These are phyloP conservation scores for Haberlea rhodopensis DNA, from an alignment of 257 asterid species.

Conservation along the genomic window DNA sequence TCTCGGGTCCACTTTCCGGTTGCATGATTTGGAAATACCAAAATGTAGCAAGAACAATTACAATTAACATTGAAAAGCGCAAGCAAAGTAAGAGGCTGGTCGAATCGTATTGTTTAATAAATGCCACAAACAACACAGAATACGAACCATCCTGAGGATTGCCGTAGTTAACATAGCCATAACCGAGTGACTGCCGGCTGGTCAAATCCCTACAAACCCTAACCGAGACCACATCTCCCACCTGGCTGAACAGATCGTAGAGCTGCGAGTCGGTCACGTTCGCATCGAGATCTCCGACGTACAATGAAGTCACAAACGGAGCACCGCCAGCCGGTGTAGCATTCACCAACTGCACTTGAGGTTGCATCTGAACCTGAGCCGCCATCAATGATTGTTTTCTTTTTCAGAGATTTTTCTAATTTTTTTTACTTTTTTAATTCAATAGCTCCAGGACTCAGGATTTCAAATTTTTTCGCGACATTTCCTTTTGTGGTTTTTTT, in stretches of 20 bases:
- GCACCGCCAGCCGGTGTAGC: slow-evolving; percentile 24
- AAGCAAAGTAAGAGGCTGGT: background rate
- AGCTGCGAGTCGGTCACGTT: slow-evolving; percentile 54
- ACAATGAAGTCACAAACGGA: slow-evolving; percentile 42
- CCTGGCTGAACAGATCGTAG: slow-evolving; percentile 57
- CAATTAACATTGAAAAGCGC: background rate
- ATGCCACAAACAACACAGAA: background rate
- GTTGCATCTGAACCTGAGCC: slow-evolving; percentile 53
- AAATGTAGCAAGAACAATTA: background rate
- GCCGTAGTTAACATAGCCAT: slow-evolving; percentile 59
- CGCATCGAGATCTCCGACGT: slow-evolving; percentile 53
- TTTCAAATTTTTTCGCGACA: no score
- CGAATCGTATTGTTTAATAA: background rate
- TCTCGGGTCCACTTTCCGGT: no score
- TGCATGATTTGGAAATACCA: background rate
- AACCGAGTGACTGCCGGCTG: slow-evolving; percentile 48
- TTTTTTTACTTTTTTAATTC: background rate
- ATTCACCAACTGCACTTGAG: slow-evolving; percentile 29
- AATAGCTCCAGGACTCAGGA: no score
- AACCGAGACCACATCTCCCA: slow-evolving; percentile 55
- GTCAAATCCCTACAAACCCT: slow-evolving; percentile 54
- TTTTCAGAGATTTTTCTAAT: background rate
- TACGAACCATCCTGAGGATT: slow-evolving; percentile 49
- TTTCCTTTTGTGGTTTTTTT: no score
- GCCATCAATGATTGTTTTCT: slow-evolving; percentile 18